Evolutionary conservation across 1,284 basidiomycete genomes (phyloP).

Genomic region (Wallemia ichthyophaga): DNA sequence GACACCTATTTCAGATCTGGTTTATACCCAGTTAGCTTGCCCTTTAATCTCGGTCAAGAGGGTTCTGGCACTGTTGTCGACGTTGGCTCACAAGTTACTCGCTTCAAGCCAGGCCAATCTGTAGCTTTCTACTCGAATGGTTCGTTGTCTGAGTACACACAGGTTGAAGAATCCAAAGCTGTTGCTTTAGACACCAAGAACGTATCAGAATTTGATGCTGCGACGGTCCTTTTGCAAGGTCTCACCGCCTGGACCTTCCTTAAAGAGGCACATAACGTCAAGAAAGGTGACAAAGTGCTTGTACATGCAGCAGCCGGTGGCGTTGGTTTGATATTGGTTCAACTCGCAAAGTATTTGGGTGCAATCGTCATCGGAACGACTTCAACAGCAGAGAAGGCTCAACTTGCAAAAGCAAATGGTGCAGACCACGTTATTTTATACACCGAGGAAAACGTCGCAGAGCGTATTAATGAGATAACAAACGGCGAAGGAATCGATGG

Average conservation of each 20-base stretch:
- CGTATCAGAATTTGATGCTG: not conserved
- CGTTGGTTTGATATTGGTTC: slow-evolving; percentile 17
- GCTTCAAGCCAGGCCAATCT: slow-evolving; percentile 4
- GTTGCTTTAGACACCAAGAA: not conserved
- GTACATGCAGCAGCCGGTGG: slow-evolving; percentile 72
- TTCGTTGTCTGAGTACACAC: not conserved
- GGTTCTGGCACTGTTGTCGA: slow-evolving; percentile 39
- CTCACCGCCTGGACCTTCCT: not conserved
- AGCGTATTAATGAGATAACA: slow-evolving; percentile 22
- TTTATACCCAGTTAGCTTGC: slow-evolving; percentile 26
- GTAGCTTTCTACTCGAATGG: slow-evolving; percentile 2
- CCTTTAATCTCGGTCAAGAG: slow-evolving; percentile 49
- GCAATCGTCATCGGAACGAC: slow-evolving; percentile 85
- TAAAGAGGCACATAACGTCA: not conserved
- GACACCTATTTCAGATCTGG: slow-evolving; percentile 38
- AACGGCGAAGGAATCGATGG: slow-evolving; percentile 55
- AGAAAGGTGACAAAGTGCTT: slow-evolving; percentile 30
- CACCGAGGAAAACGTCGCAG: slow-evolving; percentile 32
- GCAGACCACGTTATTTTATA: slow-evolving; percentile 68
- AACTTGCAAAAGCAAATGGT: slow-evolving; percentile 46
- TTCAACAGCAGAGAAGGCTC: slow-evolving; percentile 53
- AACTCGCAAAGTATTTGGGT: slow-evolving; percentile 25
- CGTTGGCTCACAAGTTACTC: slow-evolving; percentile 24
- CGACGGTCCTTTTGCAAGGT: not conserved
- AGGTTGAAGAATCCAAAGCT: slow-evolving; percentile 7